A percentile compares a stretch with the other conserved stretches of the same genome.
Evolutionary conservation across 2,329 filamentous ascomycete species (phyloP).

Genomic region (Aspergillus piperis): DNA sequence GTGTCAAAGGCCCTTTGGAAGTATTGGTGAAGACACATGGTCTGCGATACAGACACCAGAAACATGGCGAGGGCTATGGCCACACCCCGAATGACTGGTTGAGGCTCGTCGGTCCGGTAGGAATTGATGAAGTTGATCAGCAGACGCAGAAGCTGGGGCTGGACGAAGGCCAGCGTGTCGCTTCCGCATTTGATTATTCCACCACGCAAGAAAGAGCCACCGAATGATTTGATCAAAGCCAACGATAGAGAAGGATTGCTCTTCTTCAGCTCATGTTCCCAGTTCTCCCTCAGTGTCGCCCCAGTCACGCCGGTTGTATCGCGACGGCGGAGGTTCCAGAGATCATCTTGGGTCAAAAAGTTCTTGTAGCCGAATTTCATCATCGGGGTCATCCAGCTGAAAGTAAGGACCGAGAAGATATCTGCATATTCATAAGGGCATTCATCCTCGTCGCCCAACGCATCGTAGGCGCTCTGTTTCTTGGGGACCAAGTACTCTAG

Average conservation of each 20-base stretch:
- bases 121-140: constrained; percentile 84
- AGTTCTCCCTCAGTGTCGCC: constrained; percentile 69
- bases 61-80: constrained; percentile 94
- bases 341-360: constrained; percentile 88
- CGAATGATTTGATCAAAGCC: constrained; percentile 80
- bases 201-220: constrained; percentile 77
- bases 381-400: constrained; percentile 98
- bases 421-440: constrained; percentile 84
- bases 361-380: constrained; percentile 94
- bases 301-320: constrained; percentile 79
- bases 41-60: constrained; percentile 79
- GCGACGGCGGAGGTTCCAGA: constrained; percentile 83
- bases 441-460: constrained; percentile 66
- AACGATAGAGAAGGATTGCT: constrained; percentile 83
- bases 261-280: constrained; percentile 73
- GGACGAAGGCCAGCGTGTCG: constrained; percentile 81
- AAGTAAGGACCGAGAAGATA: constrained; percentile 89
- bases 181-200: constrained; percentile 86
- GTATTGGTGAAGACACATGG: constrained; percentile 90
- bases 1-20: constrained; percentile 94
- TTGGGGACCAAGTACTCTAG: constrained; percentile 89
- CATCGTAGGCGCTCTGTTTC: constrained; percentile 68
- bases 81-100: constrained; percentile 80
- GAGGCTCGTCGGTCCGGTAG: constrained; percentile 63
- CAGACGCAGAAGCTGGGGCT: constrained; percentile 84